These are phyloP conservation scores for Fusarium brevicatenulatum DNA, from an alignment of 2,329 filamentous ascomycete species.

Conservation along the genomic window DNA sequence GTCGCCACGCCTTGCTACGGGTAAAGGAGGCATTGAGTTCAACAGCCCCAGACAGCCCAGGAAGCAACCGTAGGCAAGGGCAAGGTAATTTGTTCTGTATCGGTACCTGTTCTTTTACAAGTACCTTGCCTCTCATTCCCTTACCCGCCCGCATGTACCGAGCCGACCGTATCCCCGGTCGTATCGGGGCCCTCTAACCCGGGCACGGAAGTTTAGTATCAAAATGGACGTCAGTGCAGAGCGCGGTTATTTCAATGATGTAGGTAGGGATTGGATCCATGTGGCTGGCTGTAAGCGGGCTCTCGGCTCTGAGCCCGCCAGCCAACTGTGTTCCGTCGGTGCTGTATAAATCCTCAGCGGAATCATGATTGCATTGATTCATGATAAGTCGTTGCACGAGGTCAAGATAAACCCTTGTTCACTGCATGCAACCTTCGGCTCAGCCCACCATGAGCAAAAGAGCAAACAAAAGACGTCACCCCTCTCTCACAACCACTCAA, in stretches of 20 bases:
- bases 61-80: not conserved
- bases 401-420: slow-evolving; percentile 12
- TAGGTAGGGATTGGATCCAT: not conserved
- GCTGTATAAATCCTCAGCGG: not conserved
- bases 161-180: slow-evolving; percentile 19
- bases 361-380: not conserved
- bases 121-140: not conserved
- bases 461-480: slow-evolving; percentile 29
- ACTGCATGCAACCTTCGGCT: slow-evolving; percentile 21
- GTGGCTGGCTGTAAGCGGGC: not conserved
- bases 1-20: slow-evolving; percentile 1
- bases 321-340: not conserved
- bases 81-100: not conserved
- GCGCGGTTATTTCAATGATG: slow-evolving; percentile 12
- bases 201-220: slow-evolving; percentile 18
- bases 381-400: not conserved
- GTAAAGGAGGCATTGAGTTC: slow-evolving; percentile 35
- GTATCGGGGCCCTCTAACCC: slow-evolving; percentile 21
- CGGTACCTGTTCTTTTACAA: not conserved
- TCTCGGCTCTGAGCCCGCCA: not conserved
- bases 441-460: slow-evolving; percentile 29
- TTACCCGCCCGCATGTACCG: slow-evolving; percentile 20
- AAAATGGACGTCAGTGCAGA: slow-evolving; percentile 16
- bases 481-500: slow-evolving; percentile 7
- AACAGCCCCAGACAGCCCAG: not conserved